These are phyloP conservation scores for Yarrowia keelungensis DNA, from an alignment of 805 yeast genomes.

Conservation along the genomic window DNA sequence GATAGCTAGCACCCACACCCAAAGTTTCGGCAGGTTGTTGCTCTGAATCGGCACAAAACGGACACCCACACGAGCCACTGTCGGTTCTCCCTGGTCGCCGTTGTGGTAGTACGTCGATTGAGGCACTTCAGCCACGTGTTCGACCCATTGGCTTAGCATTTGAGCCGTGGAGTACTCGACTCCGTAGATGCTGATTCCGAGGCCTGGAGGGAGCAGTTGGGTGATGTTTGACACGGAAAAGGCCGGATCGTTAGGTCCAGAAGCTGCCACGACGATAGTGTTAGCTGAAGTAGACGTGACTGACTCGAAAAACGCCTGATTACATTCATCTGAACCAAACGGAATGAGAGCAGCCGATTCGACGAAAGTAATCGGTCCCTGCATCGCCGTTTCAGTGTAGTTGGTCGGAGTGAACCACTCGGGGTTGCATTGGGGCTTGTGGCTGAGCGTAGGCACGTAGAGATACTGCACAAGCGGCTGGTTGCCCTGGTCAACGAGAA, in stretches of 20 bases:
- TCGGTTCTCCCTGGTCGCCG: conserved; percentile 3
- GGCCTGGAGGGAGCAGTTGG: conserved; percentile 12
- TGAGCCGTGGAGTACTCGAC: conserved; percentile 18
- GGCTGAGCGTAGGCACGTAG: not conserved
- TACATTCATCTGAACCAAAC: conserved; percentile 20
- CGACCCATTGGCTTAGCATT: conserved; percentile 21
- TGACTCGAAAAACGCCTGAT: conserved; percentile 14
- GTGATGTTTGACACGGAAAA: conserved; percentile 5
- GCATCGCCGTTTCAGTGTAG: not conserved
- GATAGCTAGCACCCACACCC: conserved; percentile 40
- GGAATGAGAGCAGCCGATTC: conserved; percentile 14
- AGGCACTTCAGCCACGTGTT: not conserved
- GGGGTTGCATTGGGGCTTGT: conserved; percentile 26
- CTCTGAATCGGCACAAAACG: not conserved
- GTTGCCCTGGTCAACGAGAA: not conserved
- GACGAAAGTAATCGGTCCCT: not conserved
- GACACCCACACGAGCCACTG: conserved; percentile 7
- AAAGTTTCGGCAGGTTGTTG: conserved; percentile 12
- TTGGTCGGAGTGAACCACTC: conserved; percentile 18
- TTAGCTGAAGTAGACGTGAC: not conserved
- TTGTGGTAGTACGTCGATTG: conserved; percentile 5
- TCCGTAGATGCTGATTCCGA: conserved; percentile 2
- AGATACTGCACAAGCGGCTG: not conserved
- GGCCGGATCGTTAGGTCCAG: not conserved
- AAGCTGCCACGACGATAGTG: not conserved